phyloP scores from a whole-genome alignment of 805 yeast genomes.

The Kockiozyma suomiensis region DNA sequence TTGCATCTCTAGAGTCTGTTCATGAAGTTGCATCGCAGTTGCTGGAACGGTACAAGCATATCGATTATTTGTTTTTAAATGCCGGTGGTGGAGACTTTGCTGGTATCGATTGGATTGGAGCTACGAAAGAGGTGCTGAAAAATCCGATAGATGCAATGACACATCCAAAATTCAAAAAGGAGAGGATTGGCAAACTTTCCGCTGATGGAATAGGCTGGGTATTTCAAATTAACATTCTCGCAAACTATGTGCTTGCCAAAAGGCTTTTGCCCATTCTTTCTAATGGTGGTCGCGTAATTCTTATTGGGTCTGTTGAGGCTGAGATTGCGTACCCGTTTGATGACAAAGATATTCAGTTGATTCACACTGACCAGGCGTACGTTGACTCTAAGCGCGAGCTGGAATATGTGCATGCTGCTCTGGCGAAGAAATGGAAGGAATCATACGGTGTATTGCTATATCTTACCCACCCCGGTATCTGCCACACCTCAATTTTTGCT shows the following conservation, averaged over 20 bases:
- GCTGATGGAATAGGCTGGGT: constrained; percentile 80
- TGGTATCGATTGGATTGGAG: constrained; percentile 86
- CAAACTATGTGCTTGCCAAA: constrained; percentile 84
- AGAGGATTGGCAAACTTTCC: constrained; percentile 74
- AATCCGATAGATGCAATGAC: constrained; percentile 85
- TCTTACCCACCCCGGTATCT: constrained; percentile 91
- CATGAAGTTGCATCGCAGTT: constrained; percentile 74
- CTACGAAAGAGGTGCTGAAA: constrained; percentile 63
- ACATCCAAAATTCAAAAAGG: constrained; percentile 81
- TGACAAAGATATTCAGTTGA: constrained; percentile 71
- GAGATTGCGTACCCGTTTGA: constrained; percentile 68
- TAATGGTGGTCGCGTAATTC: constrained; percentile 67
- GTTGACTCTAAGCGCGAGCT: constrained; percentile 90
- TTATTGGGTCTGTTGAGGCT: constrained; percentile 87
- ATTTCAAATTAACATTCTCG: constrained; percentile 95
- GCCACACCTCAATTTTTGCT: constrained; percentile 78
- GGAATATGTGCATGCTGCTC: constrained; percentile 77
- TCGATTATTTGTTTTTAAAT: constrained; percentile 81
- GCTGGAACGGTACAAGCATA: constrained; percentile 58
- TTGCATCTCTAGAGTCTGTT: constrained; percentile 84
- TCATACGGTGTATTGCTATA: constrained; percentile 66
- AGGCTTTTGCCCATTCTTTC: constrained; percentile 59
- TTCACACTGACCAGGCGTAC: constrained; percentile 67
- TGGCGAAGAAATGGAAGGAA: constrained; percentile 54
- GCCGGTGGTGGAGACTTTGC: constrained; percentile 87